A percentile compares a stretch with the other conserved stretches of the same genome.
Evolutionary conservation across 306 rosid genomes (phyloP).

Genomic region (Gynostemma pentaphyllum): DNA sequence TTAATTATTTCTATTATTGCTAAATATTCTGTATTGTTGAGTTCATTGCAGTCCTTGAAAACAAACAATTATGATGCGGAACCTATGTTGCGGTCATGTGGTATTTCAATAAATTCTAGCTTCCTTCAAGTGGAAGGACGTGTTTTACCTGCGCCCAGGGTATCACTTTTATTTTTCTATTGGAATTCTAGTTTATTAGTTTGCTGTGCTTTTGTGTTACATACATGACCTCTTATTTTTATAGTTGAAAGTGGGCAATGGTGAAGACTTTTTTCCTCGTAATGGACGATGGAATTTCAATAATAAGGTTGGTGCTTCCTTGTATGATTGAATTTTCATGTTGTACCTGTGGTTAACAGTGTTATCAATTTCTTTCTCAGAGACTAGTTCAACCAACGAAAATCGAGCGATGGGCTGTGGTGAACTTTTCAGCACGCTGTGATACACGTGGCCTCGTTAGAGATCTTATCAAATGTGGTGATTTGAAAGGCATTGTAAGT

Average conservation of each 20-base stretch:
- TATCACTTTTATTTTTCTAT: conserved; percentile 11
- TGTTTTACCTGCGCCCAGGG: conserved; percentile 78
- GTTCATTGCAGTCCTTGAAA: conserved; percentile 47
- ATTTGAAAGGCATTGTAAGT: conserved; percentile 83
- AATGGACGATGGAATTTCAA: conserved; percentile 94
- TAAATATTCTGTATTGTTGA: not conserved
- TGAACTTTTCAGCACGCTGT: conserved; percentile 81
- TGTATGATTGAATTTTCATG: not conserved
- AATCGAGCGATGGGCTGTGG: conserved; percentile 68
- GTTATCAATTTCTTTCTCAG: conserved; percentile 24
- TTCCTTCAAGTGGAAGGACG: conserved; percentile 86
- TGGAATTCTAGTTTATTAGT: not conserved
- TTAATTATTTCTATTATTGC: not conserved
- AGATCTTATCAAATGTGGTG: conserved; percentile 54
- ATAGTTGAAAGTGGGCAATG: conserved; percentile 73
- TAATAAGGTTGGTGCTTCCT: conserved; percentile 40
- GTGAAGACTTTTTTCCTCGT: conserved; percentile 71
- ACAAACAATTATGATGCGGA: conserved; percentile 56
- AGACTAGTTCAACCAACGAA: conserved; percentile 47
- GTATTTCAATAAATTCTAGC: conserved; percentile 30
- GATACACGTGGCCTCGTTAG: conserved; percentile 43
- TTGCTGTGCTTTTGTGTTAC: not conserved
- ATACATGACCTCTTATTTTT: not conserved
- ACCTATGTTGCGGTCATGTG: conserved; percentile 62
- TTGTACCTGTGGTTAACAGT: not conserved